phyloP scores from a whole-genome alignment of 345 rosid genomes.

The Eucalyptus lansdowneana region DNA sequence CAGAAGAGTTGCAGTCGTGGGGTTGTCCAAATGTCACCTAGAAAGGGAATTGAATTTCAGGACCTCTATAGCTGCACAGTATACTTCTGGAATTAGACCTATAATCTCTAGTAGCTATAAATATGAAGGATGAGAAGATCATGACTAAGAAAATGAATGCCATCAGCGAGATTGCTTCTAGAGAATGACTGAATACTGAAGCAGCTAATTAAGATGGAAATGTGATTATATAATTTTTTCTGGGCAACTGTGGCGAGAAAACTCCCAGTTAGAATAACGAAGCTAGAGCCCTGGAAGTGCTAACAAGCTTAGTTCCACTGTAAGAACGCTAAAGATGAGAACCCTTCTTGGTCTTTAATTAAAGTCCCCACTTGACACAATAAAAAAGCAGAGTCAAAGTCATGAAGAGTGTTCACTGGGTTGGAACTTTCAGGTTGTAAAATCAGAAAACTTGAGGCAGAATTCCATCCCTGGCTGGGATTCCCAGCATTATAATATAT shows the following conservation, averaged over 20 bases:
- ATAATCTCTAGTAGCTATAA: background rate
- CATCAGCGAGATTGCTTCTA: background rate
- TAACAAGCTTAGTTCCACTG: background rate
- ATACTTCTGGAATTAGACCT: background rate
- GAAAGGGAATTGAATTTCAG: slow-evolving; percentile 38
- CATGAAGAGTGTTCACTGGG: background rate
- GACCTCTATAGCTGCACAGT: slow-evolving; percentile 9
- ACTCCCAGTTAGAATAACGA: background rate
- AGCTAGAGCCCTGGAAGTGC: background rate
- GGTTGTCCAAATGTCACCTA: background rate
- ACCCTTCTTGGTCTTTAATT: background rate
- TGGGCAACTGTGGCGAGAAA: background rate
- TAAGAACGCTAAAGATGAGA: background rate
- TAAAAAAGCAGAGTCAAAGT: background rate
- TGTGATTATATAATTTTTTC: background rate
- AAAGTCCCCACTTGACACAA: background rate
- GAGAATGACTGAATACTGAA: background rate
- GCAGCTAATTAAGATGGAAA: background rate
- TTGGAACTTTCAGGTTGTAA: background rate
- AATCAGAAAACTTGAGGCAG: background rate
- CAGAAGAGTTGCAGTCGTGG: slow-evolving; percentile 5
- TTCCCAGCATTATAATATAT: background rate
- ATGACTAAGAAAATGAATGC: background rate
- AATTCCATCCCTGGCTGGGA: background rate
- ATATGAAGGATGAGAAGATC: slow-evolving; percentile 1